These are phyloP conservation scores for Arthrobotrys pseudoclavata DNA, from an alignment of 2,329 filamentous ascomycete genomes.

Conservation along the genomic window DNA sequence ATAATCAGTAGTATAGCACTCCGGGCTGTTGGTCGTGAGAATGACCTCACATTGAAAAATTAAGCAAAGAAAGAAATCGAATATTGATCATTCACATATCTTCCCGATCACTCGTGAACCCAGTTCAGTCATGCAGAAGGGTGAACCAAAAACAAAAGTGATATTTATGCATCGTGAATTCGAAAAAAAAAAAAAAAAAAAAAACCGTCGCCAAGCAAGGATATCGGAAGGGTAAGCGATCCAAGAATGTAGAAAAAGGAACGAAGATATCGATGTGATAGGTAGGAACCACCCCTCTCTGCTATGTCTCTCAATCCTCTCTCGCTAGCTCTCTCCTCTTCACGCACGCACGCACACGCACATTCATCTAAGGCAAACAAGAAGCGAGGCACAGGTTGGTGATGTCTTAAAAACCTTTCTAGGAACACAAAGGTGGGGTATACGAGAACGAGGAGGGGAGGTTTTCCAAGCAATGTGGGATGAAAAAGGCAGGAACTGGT, in stretches of 20 bases:
- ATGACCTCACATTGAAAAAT: not conserved
- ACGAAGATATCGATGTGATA: slow-evolving; percentile 31
- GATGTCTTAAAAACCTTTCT: slow-evolving; percentile 6
- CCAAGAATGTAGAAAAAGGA: slow-evolving; percentile 29
- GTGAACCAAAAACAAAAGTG: too few relatives aligned
- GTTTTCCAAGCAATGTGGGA: not conserved
- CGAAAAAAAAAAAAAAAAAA: not conserved
- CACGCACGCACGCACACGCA: not conserved
- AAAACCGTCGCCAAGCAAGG: slow-evolving; percentile 8
- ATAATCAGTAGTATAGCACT: not conserved
- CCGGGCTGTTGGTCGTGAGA: not conserved
- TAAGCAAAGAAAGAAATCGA: not conserved
- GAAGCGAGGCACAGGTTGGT: slow-evolving; percentile 8
- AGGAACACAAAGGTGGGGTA: slow-evolving; percentile 6
- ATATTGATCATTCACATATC: slow-evolving; percentile 4
- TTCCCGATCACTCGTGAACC: not conserved
- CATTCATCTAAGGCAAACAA: slow-evolving; percentile 7
- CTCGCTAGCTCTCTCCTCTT: slow-evolving; percentile 2
- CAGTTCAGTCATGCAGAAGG: too few relatives aligned
- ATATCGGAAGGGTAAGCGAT: slow-evolving; percentile 20
- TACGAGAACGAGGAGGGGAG: not conserved
- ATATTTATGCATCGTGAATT: not conserved
- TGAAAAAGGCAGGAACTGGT: slow-evolving; percentile 13
- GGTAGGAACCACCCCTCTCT: not conserved
- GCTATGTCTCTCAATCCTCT: slow-evolving; percentile 9